A percentile compares a stretch with the other conserved stretches of the same genome.
phyloP scores from a whole-genome alignment of 2,329 filamentous ascomycete genomes.

The Aspergillus phoenicis region DNA sequence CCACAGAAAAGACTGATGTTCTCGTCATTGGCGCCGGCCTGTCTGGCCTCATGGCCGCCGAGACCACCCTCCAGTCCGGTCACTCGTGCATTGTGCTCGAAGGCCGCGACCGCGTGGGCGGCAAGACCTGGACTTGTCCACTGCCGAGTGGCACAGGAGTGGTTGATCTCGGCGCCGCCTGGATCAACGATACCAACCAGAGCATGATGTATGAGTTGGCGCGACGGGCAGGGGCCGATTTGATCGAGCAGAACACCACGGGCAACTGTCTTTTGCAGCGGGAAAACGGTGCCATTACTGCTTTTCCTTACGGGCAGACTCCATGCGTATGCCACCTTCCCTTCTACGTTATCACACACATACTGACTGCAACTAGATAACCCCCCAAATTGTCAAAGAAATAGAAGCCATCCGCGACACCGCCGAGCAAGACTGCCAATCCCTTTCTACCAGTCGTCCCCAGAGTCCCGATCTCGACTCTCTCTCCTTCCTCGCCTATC shows the following conservation, averaged over 20 bases:
- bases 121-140: slow-evolving; percentile 40
- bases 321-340: slow-evolving; percentile 3
- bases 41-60: slow-evolving; percentile 41
- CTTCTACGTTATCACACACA: not conserved
- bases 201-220: slow-evolving; percentile 46
- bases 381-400: slow-evolving; percentile 26
- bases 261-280: slow-evolving; percentile 51
- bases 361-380: slow-evolving; percentile 19
- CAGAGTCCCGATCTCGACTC: slow-evolving; percentile 35
- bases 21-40: slow-evolving; percentile 46
- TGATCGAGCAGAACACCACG: slow-evolving; percentile 52
- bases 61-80: slow-evolving; percentile 33
- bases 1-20: slow-evolving; percentile 23
- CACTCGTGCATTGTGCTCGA: slow-evolving; percentile 43
- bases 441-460: slow-evolving; percentile 30
- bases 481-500: slow-evolving; percentile 45
- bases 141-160: slow-evolving; percentile 22
- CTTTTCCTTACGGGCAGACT: slow-evolving; percentile 24
- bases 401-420: slow-evolving; percentile 39
- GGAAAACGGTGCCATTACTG: slow-evolving; percentile 31
- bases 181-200: slow-evolving; percentile 63
- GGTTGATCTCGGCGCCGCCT: slow-evolving; percentile 60
- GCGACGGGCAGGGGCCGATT: slow-evolving; percentile 37
- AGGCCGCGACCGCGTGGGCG: slow-evolving; percentile 48
- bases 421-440: slow-evolving; percentile 44